Evolutionary conservation across 2,329 filamentous ascomycete species (phyloP).

Genomic region (Fusarium sp.): DNA sequence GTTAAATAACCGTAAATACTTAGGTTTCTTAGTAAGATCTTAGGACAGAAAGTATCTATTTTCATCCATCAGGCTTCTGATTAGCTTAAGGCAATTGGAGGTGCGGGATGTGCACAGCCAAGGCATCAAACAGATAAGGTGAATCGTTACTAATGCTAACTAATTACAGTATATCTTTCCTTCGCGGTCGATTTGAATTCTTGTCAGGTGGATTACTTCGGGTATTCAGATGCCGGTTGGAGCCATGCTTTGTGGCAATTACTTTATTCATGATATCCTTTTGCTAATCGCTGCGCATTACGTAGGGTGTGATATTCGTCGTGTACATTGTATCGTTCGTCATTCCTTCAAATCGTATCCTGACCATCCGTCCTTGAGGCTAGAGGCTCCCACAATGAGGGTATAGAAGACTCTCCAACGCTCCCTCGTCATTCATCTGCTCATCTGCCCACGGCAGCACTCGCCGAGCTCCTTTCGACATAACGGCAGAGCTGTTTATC

Average conservation of each 20-base stretch:
- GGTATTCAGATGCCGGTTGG: not conserved
- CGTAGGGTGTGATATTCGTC: not conserved
- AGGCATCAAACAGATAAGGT: not conserved
- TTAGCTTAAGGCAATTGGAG: not conserved
- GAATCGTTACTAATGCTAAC: not conserved
- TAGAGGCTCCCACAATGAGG: slow-evolving; percentile 13
- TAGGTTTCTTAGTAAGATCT: not conserved
- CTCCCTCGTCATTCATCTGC: slow-evolving; percentile 23
- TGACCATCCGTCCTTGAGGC: not conserved
- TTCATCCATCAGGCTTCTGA: not conserved
- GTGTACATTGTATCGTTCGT: not conserved
- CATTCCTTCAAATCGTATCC: slow-evolving; percentile 10
- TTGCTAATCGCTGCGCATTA: not conserved
- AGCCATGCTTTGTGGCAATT: not conserved
- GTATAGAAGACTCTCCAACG: slow-evolving; percentile 24
- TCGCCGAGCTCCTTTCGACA: slow-evolving; percentile 18
- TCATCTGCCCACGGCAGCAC: slow-evolving; percentile 25
- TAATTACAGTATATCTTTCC: not conserved
- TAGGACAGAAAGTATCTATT: not conserved
- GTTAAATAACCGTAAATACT: not conserved
- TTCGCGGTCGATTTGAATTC: not conserved
- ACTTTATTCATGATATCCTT: not conserved
- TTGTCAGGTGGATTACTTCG: not conserved
- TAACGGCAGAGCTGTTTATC: slow-evolving; percentile 1
- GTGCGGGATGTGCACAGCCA: not conserved